Base-by-base conservation (phyloP, 306 rosid species). In the Citrullus mucosospermus region DNA sequence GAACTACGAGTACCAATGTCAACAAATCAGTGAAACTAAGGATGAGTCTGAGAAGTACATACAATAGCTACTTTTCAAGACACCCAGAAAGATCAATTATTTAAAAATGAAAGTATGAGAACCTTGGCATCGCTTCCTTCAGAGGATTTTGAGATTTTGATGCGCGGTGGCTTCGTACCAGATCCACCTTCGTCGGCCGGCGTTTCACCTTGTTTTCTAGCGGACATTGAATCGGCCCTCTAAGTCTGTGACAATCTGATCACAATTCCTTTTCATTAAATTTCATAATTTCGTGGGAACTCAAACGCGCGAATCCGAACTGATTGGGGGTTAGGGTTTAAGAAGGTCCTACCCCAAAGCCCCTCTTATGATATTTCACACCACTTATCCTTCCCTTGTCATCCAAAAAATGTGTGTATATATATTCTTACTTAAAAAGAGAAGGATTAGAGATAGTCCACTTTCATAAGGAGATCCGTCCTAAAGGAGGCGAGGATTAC, bases 41-140 rank as follows among this genome's bases (percentile, higher is more conserved):
- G 75, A 22, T 41, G 6, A 68, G 53, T 9, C 54, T n/a, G 32
- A 41, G 9, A 68, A 68, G 32, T 43, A 68, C 0, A 32, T n/a
- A 20, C 12, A 11, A 6, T 41, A 69, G 18, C 55, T 43, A 46
- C 56, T 22, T 22, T 6, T 6, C 8, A 57, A 55, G 16, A 36
- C 44, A 44, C 6, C 32, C 46, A 60, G 58, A 25, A 78, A 61
- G n/a, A 73, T 50, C 60, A 34, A 72, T 16, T 25, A 50, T 44
- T 11, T 44, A 43, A 70, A 12, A 44, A 15, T 3, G 3, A 36
- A 50, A 61, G 61, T 53, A 62, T 13, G 43, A 15, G 14, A 6
- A 90, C 98, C 93, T 86, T 91, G 70, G 84, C 91, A 84, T 91
- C 93, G 48, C 66, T 51, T 68, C 89, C 98, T 18, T 90, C 99